Evolutionary conservation across 2,329 filamentous ascomycete species (phyloP).

Genomic region (Dothideomycetes sp.): DNA sequence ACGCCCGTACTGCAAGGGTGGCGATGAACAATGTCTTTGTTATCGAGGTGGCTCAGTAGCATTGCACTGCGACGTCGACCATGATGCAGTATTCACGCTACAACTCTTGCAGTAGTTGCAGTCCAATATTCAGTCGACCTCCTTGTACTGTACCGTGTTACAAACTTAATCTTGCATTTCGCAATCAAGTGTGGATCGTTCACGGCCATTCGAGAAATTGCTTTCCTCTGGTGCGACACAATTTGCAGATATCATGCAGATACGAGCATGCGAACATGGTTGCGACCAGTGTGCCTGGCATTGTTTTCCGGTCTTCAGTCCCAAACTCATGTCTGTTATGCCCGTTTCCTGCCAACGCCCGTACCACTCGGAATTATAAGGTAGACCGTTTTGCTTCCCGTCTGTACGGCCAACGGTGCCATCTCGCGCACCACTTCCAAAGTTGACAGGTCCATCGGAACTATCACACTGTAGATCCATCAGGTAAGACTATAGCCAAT

Average conservation of each 20-base stretch:
- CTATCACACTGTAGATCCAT: background rate
- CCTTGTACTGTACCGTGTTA: background rate
- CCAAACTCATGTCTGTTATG: background rate
- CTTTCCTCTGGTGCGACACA: too few relatives aligned
- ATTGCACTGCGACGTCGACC: too few relatives aligned
- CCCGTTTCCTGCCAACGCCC: too few relatives aligned
- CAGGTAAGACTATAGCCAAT: too few relatives aligned
- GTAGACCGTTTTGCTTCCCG: constrained; percentile 10
- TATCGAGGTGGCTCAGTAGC: background rate
- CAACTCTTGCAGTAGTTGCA: background rate
- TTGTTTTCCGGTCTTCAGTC: background rate
- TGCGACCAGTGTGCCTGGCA: background rate
- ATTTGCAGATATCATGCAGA: too few relatives aligned
- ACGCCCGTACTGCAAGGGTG: constrained; percentile 5
- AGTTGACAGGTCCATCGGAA: background rate
- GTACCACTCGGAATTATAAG: constrained; percentile 5
- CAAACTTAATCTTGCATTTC: background rate
- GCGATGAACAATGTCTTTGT: constrained; percentile 2
- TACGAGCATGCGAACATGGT: too few relatives aligned
- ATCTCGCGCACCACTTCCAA: background rate
- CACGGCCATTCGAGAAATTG: background rate
- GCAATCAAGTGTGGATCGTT: background rate
- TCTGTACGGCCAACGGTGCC: background rate
- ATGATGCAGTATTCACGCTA: background rate
- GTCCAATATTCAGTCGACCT: too few relatives aligned